These are phyloP conservation scores for Polysphondylium violaceum DNA, from an alignment of 78 protist species.

Conservation along the genomic window DNA sequence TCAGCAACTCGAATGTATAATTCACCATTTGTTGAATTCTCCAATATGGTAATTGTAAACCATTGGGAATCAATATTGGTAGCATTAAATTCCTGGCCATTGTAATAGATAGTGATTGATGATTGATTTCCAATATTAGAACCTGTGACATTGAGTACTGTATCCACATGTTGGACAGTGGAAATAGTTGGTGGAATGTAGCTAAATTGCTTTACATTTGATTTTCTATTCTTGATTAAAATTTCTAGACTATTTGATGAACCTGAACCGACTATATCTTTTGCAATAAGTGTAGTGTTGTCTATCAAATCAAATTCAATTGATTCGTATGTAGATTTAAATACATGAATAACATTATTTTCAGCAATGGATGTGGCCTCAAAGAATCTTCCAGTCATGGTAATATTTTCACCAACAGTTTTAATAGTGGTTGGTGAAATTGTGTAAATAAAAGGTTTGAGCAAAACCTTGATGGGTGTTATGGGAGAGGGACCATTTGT, in stretches of 20 bases:
- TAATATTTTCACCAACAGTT: neutral
- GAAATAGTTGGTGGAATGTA: neutral
- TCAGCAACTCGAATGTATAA: neutral
- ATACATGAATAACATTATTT: neutral
- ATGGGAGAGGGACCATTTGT: neutral
- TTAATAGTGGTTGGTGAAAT: neutral
- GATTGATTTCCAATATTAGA: neutral
- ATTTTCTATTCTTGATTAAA: neutral
- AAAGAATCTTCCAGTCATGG: constrained; percentile 14
- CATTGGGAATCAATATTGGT: no score
- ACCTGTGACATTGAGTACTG: neutral
- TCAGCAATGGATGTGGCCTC: neutral
- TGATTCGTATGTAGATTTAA: neutral
- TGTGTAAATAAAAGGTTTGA: neutral
- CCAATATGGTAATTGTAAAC: no score
- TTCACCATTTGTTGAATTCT: constrained; percentile 10
- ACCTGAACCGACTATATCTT: neutral
- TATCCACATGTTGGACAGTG: neutral
- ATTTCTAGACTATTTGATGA: neutral
- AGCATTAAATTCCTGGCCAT: neutral
- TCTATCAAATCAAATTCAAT: neutral
- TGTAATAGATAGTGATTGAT: neutral
- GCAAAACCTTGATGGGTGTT: neutral
- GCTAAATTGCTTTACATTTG: neutral
- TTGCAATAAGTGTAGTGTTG: neutral